Evolutionary conservation across 2,329 filamentous ascomycete species (phyloP).

Genomic region (Plenodomus lindquistii): DNA sequence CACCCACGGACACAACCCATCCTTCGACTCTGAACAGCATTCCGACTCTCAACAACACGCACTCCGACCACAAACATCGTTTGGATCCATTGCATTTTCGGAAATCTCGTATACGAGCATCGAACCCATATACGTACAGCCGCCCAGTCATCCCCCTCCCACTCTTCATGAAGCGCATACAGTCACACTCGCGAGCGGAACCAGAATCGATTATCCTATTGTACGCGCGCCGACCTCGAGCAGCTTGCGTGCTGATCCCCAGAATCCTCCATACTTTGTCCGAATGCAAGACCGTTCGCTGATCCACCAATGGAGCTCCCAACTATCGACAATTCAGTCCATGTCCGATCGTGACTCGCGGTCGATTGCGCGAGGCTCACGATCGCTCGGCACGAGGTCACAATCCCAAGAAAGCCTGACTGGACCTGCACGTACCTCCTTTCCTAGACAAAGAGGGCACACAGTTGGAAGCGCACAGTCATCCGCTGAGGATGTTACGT

Average conservation of each 20-base stretch:
- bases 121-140: constrained; percentile 31
- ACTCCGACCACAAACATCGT: constrained; percentile 31
- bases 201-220: constrained; percentile 41
- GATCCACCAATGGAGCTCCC: constrained; percentile 46
- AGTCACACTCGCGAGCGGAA: constrained; percentile 39
- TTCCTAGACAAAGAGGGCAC: constrained; percentile 34
- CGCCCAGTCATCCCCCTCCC: constrained; percentile 32
- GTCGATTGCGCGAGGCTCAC: constrained; percentile 37
- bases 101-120: constrained; percentile 39
- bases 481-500: constrained; percentile 38
- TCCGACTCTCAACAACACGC: constrained; percentile 33
- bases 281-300: constrained; percentile 45
- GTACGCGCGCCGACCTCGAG: constrained; percentile 42
- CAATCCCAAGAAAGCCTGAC: constrained; percentile 37
- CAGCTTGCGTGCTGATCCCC: constrained; percentile 42
- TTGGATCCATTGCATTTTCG: constrained; percentile 43
- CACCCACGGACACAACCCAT: constrained; percentile 30
- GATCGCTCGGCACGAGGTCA: constrained; percentile 36
- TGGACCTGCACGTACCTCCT: constrained; percentile 21
- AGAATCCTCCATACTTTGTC: constrained; percentile 37
- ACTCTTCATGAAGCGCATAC: constrained; percentile 42
- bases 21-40: constrained; percentile 34
- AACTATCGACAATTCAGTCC: constrained; percentile 45
- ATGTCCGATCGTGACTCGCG: constrained; percentile 43
- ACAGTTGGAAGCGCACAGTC: constrained; percentile 40